phyloP scores from a whole-genome alignment of 805 yeast genomes.

The Spathaspora hagerdaliae region DNA sequence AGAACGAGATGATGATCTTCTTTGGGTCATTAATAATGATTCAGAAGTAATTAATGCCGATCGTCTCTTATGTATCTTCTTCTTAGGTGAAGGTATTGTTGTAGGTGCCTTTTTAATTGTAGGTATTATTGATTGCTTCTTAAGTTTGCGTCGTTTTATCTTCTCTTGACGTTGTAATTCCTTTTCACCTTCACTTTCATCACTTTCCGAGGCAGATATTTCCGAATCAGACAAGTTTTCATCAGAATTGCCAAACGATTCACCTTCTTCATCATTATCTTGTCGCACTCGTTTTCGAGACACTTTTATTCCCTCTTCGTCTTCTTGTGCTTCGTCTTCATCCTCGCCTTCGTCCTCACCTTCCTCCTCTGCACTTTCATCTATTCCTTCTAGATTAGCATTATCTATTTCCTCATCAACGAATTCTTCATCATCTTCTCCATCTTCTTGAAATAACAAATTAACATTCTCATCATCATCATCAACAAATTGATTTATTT shows the following conservation, averaged over 20 bases:
- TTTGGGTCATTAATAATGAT: conserved; percentile 44
- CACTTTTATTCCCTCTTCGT: conserved; percentile 4
- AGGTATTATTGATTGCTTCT: conserved; percentile 17
- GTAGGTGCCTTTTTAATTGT: conserved; percentile 27
- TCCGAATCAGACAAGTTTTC: conserved; percentile 58
- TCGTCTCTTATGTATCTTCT: conserved; percentile 11
- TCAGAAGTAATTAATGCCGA: conserved; percentile 35
- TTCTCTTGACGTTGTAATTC: conserved; percentile 49
- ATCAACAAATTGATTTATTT: conserved; percentile 21
- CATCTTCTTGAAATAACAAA: conserved; percentile 59
- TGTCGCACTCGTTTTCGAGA: conserved; percentile 11
- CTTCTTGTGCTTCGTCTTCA: conserved; percentile 13
- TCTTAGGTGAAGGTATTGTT: conserved; percentile 26
- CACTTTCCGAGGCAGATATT: conserved; percentile 46
- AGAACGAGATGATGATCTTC: conserved; percentile 74
- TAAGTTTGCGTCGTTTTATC: conserved; percentile 25
- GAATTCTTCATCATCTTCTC: conserved; percentile 24
- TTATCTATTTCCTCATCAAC: conserved; percentile 20
- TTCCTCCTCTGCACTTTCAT: conserved; percentile 12
- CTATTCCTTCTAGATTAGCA: conserved; percentile 11
- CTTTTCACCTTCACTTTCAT: conserved; percentile 67
- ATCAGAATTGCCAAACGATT: conserved; percentile 30
- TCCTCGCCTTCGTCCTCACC: conserved; percentile 18
- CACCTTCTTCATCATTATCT: conserved; percentile 12
- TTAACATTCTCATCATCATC: conserved; percentile 79